A percentile compares a stretch with the other conserved stretches of the same genome.
phyloP scores from a whole-genome alignment of 345 rosid species.

The Trapa incisa region DNA sequence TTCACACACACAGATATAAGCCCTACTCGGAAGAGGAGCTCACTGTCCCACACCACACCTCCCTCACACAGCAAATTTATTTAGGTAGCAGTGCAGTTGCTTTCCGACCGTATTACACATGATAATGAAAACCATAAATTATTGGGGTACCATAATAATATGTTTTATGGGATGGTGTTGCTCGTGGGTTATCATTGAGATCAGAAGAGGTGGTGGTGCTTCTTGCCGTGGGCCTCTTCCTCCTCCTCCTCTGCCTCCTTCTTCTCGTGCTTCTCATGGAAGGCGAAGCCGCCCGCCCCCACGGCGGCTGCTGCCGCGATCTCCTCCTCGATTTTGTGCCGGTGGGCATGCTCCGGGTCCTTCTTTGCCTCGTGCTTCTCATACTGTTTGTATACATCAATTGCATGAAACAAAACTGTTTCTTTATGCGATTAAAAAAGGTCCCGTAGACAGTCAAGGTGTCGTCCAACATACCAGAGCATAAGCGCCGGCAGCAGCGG shows the following conservation, averaged over 20 bases:
- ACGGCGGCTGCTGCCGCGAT: conserved; percentile 33
- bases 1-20: background rate
- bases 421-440: too few relatives aligned
- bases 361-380: conserved; percentile 40
- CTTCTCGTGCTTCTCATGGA: conserved; percentile 58
- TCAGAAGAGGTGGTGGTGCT: conserved; percentile 34
- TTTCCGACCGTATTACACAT: background rate
- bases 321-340: conserved; percentile 52
- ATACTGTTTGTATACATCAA: conserved; percentile 12
- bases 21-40: background rate
- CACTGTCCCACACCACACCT: background rate
- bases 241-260: conserved; percentile 31
- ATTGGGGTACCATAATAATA: background rate
- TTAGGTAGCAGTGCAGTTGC: background rate
- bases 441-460: too few relatives aligned
- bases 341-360: conserved; percentile 51
- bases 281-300: conserved; percentile 33
- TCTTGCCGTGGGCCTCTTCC: conserved; percentile 34
- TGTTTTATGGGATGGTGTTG: background rate
- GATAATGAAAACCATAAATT: background rate
- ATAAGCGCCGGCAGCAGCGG: conserved; percentile 35
- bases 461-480: conserved; percentile 26
- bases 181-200: background rate
- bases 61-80: background rate
- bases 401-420: too few relatives aligned